Base-by-base conservation (phyloP, 2,329 filamentous ascomycete genomes). In the Trichoderma sp. region DNA sequence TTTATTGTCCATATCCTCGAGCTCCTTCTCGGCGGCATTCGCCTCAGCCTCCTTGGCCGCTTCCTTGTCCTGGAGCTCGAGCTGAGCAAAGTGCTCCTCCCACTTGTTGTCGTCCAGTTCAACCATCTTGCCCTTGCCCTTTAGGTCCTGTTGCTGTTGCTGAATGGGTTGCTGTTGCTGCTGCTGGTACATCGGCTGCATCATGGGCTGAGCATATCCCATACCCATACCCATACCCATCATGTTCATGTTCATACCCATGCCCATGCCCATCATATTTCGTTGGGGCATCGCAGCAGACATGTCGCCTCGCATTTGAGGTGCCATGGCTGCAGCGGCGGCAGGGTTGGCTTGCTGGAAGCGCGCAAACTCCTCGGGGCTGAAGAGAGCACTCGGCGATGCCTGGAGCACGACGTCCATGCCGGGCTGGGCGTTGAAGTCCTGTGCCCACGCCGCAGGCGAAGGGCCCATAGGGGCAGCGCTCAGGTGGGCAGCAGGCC, bases 61-160 rank as follows among this genome's bases (percentile, higher is more conserved):
- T 60, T 79, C 84, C 80, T 89, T 85, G 81, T 92, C 89, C 76
- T 92, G 88, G 77, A 93, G 86, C 83, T 96, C 94, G 82, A 98
- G 92, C 84, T 97, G 91, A 75, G 95, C 94, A 84, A 99, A 99
- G 84, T 98, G 95, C 80, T 95, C 94, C 85, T 98, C 96, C 97
- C 97, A 98, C 82, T 97, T 93, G 81, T 93, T 88, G 80, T 99
- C 96, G 82, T 98, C 95, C 29, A 98, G 90, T 86, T 98, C 97
- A 14, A 98, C 93, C 86, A 98, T 91, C 84, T 97, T 97, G 53
- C 94, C 95, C 83, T 98, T 98, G 76, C 93, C 94, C 84, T 95
- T 93, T 67, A 85, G 87, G 78, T 90, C 88, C 69, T 85, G 84
- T 79, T 85, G 84, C 74, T 87, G 85, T 79, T 87, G 87, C 80